Conservation (phyloP, 495 filamentous ascomycete species). For the Annulohypoxylon stygium region DNA sequence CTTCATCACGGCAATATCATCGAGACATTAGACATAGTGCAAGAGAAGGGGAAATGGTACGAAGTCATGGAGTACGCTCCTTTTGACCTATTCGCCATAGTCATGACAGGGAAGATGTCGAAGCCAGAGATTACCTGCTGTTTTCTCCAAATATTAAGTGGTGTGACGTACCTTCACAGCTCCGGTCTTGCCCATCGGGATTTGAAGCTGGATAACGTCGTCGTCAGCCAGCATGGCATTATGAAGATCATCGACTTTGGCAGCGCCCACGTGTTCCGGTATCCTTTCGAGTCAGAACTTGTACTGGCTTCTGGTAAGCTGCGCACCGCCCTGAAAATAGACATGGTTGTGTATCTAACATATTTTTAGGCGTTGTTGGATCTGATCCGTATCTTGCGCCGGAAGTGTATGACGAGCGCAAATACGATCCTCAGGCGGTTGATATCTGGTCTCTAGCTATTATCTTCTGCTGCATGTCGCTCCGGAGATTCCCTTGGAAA, state of each 20-base stretch:
- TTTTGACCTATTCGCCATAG: conserved; percentile 95
- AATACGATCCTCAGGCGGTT: conserved; percentile 93
- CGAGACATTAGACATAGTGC: conserved; percentile 95
- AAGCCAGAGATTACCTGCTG: conserved; percentile 90
- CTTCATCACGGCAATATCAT: conserved; percentile 99
- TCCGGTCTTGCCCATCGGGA: conserved; percentile 97
- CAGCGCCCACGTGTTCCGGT: conserved; percentile 94
- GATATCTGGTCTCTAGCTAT: conserved; percentile 99
- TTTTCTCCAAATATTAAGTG: conserved; percentile 94
- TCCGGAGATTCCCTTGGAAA: conserved; percentile 98
- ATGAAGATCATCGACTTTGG: conserved; percentile 99
- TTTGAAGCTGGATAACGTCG: conserved; percentile 97
- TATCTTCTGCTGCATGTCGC: conserved; percentile 99
- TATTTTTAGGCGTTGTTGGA: conserved; percentile 86
- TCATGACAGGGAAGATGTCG: conserved; percentile 99
- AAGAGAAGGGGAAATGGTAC: conserved; percentile 96
- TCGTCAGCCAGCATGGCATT: conserved; percentile 96
- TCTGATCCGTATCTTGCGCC: conserved; percentile 98
- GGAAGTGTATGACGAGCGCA: conserved; percentile 94
- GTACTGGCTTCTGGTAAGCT: conserved; percentile 86
- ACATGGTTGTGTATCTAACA: conserved; percentile 27
- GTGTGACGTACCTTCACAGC: conserved; percentile 96
- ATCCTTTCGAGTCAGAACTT: conserved; percentile 95
- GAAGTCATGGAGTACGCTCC: conserved; percentile 99
- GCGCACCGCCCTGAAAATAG: background rate